phyloP scores from a whole-genome alignment of 805 yeast genomes.

The Pichia nanzhaoensis region DNA sequence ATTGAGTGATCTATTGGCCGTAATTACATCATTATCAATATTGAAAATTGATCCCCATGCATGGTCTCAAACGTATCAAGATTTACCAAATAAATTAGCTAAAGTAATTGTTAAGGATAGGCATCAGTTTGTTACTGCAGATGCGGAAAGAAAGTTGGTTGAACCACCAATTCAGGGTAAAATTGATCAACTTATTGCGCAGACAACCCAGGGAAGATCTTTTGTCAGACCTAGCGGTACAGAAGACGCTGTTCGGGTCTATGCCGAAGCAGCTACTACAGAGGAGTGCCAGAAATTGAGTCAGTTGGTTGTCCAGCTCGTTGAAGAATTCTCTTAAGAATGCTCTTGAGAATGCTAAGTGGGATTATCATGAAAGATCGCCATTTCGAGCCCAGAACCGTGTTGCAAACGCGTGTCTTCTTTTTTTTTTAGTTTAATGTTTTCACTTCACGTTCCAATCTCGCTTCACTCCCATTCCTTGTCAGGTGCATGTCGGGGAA shows the following conservation, averaged over 20 bases:
- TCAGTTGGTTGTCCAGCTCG: slow-evolving; percentile 25
- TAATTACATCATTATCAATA: slow-evolving; percentile 57
- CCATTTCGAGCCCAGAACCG: no score
- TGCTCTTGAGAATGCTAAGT: no score
- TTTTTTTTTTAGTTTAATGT: background rate
- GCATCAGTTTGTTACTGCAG: slow-evolving; percentile 68
- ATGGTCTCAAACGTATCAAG: slow-evolving; percentile 76
- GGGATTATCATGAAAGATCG: no score
- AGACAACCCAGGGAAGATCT: slow-evolving; percentile 55
- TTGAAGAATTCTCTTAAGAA: slow-evolving; percentile 6
- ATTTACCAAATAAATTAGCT: slow-evolving; percentile 78
- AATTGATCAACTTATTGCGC: slow-evolving; percentile 59
- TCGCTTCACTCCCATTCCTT: background rate
- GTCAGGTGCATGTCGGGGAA: no score
- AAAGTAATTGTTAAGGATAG: slow-evolving; percentile 84
- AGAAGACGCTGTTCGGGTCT: slow-evolving; percentile 93
- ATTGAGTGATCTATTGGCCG: slow-evolving; percentile 80
- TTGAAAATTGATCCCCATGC: slow-evolving; percentile 39
- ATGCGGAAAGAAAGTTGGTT: slow-evolving; percentile 79
- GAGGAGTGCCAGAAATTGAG: slow-evolving; percentile 44
- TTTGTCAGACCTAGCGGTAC: slow-evolving; percentile 98
- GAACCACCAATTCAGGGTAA: slow-evolving; percentile 66
- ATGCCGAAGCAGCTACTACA: slow-evolving; percentile 72
- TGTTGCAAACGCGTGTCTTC: no score
- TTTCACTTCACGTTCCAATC: background rate